phyloP scores from a whole-genome alignment of 2,329 filamentous ascomycete species.

The Cladosporium sp. region DNA sequence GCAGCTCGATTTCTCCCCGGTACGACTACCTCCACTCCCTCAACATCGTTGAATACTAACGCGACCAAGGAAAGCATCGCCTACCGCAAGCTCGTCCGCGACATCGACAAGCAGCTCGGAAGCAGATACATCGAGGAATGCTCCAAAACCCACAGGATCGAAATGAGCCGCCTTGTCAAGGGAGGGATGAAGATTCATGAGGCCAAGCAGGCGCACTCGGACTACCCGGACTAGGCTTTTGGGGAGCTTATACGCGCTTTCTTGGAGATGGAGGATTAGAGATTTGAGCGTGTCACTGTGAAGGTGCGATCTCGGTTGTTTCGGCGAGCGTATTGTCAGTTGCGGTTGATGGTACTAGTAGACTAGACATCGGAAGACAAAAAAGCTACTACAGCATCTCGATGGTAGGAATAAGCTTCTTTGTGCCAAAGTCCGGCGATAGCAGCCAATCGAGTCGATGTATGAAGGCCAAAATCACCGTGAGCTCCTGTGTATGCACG shows the following conservation, averaged over 20 bases:
- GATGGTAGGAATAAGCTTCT: neutral
- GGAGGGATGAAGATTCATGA: neutral
- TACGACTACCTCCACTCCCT: neutral
- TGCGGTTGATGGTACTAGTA: neutral
- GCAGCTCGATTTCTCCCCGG: neutral
- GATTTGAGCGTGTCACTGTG: neutral
- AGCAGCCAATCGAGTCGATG: neutral
- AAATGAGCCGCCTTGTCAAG: neutral
- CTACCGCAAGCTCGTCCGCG: neutral
- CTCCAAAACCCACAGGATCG: neutral
- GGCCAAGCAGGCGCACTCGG: neutral
- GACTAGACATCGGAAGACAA: neutral
- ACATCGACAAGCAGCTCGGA: neutral
- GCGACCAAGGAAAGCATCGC: neutral
- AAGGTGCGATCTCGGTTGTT: neutral
- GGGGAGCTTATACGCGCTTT: neutral
- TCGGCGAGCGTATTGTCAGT: neutral
- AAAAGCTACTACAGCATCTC: neutral
- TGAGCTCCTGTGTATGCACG: neutral
- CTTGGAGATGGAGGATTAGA: neutral
- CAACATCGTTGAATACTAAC: too few species aligned
- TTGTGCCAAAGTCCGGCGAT: neutral
- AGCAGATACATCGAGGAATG: neutral
- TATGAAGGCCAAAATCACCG: neutral
- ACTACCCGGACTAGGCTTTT: neutral